Percentiles rank a stretch among this genome's conserved stretches.
phyloP scores from a whole-genome alignment of 768 basidiomycete genomes.

The Boletus subparvulus region DNA sequence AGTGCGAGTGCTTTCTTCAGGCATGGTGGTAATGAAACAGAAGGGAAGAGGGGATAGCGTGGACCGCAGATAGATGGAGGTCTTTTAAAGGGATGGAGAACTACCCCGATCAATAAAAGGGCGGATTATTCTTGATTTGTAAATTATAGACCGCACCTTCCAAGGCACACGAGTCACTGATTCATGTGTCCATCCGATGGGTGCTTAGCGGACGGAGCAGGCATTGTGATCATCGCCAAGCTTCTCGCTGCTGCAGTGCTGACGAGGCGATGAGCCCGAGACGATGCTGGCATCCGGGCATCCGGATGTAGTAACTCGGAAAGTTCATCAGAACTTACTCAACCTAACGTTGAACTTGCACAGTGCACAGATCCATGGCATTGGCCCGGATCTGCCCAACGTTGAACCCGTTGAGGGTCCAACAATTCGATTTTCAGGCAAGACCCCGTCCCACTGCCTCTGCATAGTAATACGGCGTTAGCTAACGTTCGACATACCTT shows the following conservation, averaged over 20 bases:
- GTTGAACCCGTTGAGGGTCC: neutral
- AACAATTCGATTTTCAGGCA: neutral
- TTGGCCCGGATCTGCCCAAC: neutral
- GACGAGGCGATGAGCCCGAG: conserved; percentile 13
- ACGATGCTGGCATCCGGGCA: conserved; percentile 4
- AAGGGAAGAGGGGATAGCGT: conserved; percentile 6
- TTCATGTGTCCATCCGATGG: neutral
- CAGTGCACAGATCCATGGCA: neutral
- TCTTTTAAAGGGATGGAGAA: conserved; percentile 16
- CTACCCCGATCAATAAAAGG: neutral
- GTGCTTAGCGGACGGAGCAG: neutral
- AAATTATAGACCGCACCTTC: conserved; percentile 7
- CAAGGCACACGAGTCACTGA: neutral
- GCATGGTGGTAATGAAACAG: conserved; percentile 15
- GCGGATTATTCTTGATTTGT: conserved; percentile 11
- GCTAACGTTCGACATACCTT: neutral
- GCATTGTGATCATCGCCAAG: neutral
- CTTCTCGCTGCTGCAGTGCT: conserved; percentile 3
- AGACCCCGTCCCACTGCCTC: neutral
- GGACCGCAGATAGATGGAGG: conserved; percentile 1
- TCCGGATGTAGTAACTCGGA: conserved; percentile 6
- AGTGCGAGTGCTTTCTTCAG: neutral
- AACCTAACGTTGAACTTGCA: neutral
- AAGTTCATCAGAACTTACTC: conserved; percentile 10
- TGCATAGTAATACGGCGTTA: neutral